Base-by-base conservation (phyloP, 768 basidiomycete species). In the Mrakia gelida region DNA sequence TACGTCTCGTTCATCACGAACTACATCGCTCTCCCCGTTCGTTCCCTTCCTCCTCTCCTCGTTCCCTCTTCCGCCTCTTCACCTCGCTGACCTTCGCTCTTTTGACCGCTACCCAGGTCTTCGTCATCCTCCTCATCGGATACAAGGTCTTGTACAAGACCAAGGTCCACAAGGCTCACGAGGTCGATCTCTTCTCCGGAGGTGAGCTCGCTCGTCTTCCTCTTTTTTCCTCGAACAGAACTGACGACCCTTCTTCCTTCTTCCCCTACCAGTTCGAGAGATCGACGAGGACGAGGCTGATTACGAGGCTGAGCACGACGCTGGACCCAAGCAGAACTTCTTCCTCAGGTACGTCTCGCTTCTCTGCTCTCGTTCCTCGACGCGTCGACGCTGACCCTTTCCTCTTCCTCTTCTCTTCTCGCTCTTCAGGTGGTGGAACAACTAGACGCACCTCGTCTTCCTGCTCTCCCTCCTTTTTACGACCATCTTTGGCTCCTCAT, bases 211-310 rank as follows among this genome's bases (percentile, higher is more conserved):
- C 18, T 28, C 23, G 7, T 26, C 0, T 26, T 26, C 59, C 4
- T 59, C 26, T n/a, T 28, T 11, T n/a, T 9, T 59, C 59, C 59
- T 59, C n/a, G 13, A 8, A 0, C 26, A 7, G 1, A 26, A 9
- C 59, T 59, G 28, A 59, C 9, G 13, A 16, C 2, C 7, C n/a
- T 23, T 15, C 26, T 28, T 59, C 59, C 9, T 18, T 59, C 54
- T 8, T 56, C 18, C 18, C 6, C 18, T 2, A 23, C 23, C 59
- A 26, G 59, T 59, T 18, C 84, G 86, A 45, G 87, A 87, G 78
- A 90, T 91, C 72, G 88, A 91, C 80, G 89, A 90, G 65, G 90
- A 90, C 81, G 90, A 92, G 82, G 85, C 87, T 80, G 84, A 83
- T 75, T 89, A 86, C 80, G 79, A 88, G 78, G 86, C 84, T 34